Conservation (phyloP, 1,284 basidiomycete species). For the Gomphus bonarii region DNA sequence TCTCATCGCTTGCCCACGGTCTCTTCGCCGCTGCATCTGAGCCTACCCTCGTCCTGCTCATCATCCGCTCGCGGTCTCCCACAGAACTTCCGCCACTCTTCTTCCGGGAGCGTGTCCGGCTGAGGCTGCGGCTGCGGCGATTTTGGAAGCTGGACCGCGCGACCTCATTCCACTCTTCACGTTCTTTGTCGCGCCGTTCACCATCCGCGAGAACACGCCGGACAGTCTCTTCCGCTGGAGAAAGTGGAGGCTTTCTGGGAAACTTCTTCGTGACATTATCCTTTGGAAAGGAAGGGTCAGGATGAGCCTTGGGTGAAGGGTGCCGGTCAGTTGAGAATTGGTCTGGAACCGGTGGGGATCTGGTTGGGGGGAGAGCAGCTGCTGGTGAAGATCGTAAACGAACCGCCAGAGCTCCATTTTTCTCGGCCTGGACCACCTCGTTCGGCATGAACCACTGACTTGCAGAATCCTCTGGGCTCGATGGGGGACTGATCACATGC, state of each 20-base stretch:
- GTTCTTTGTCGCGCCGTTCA: slow-evolving; percentile 45
- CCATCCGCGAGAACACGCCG: slow-evolving; percentile 47
- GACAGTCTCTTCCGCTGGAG: not conserved
- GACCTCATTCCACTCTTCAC: slow-evolving; percentile 52
- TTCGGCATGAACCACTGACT: not conserved
- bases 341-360: not conserved
- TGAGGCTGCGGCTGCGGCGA: slow-evolving; percentile 47
- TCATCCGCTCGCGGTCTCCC: slow-evolving; percentile 19
- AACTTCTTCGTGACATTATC: not conserved
- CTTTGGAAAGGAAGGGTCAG: not conserved
- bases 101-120: slow-evolving; percentile 38
- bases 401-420: not conserved
- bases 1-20: not conserved
- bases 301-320: not conserved
- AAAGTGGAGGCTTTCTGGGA: not conserved
- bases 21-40: not conserved
- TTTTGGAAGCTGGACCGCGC: slow-evolving; percentile 57
- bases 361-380: not conserved
- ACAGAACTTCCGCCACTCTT: slow-evolving; percentile 43
- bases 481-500: slow-evolving; percentile 40
- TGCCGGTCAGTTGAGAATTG: not conserved
- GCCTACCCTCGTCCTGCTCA: not conserved
- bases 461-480: slow-evolving; percentile 25
- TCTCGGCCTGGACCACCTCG: not conserved
- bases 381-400: not conserved